Conservation (phyloP, 768 basidiomycete species). For the Phlebiopsis flavidoalba region DNA sequence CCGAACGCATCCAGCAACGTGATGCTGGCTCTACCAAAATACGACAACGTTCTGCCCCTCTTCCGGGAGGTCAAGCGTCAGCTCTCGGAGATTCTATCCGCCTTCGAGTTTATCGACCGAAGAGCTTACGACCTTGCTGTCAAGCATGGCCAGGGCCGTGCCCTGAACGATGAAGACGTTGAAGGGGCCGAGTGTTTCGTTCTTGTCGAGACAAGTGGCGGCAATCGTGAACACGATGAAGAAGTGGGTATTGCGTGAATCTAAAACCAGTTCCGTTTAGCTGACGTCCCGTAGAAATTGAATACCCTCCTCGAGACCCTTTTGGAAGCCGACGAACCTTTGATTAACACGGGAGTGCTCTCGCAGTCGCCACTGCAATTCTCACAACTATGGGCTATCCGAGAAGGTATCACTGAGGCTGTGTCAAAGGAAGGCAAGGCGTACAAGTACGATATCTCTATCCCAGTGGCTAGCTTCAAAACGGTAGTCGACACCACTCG, state of each 20-base stretch:
- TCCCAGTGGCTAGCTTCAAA: slow-evolving; percentile 85
- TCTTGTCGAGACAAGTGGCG: slow-evolving; percentile 91
- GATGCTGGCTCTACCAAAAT: slow-evolving; percentile 83
- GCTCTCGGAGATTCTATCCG: slow-evolving; percentile 92
- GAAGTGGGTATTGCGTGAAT: slow-evolving; percentile 46
- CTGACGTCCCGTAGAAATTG: slow-evolving; percentile 65
- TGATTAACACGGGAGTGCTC: slow-evolving; percentile 87
- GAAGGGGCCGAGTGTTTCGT: slow-evolving; percentile 84
- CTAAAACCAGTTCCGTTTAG: slow-evolving; percentile 3
- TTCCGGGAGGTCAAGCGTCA: slow-evolving; percentile 77
- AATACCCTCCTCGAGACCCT: slow-evolving; percentile 71
- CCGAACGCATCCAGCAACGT: slow-evolving; percentile 86
- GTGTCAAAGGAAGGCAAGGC: slow-evolving; percentile 90
- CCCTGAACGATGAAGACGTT: slow-evolving; percentile 68
- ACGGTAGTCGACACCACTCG: slow-evolving; percentile 78
- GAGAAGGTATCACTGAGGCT: slow-evolving; percentile 91
- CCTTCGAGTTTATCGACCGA: slow-evolving; percentile 95
- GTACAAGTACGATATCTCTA: slow-evolving; percentile 95
- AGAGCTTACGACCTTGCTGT: slow-evolving; percentile 81
- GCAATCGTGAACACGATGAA: slow-evolving; percentile 88
- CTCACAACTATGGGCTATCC: slow-evolving; percentile 82
- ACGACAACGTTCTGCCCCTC: slow-evolving; percentile 81
- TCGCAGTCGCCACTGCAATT: slow-evolving; percentile 91
- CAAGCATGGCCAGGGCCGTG: slow-evolving; percentile 76
- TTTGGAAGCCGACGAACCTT: slow-evolving; percentile 62